Evolutionary conservation across 352 stramenopile genomes (phyloP), one percentile per base, ranked within the genome.

Genomic region (Pythium rishiriense): DNA sequence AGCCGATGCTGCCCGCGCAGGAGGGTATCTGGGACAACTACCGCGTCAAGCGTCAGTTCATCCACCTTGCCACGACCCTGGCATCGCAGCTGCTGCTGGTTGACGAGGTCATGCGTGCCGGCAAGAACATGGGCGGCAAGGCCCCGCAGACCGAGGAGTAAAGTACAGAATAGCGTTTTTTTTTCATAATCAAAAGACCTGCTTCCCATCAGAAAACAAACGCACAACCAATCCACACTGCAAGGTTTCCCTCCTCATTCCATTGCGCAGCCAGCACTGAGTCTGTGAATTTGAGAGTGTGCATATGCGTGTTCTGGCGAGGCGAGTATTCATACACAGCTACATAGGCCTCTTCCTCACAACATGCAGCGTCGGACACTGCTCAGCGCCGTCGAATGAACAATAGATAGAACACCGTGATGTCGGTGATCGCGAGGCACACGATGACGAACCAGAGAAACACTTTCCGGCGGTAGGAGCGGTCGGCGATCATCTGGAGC

Each of bases 11-110:
- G 53, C 96, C 97, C 3, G 93, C 86, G 41, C 89, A 98, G 69
- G 90, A 98, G 69, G 98, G 98, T 50, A 90, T 99, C 58, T 99
- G 97, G 94, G 90, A 99, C 79, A 99, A 98, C 81, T 98, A 99
- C 79, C 91, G 95, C 57, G 97, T 99, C 53, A 99, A 99, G 85
- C 91, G 97, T 66, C 97, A 99, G 75, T 98, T 97, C 66, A 93
- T 99, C 47, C 97, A 99, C 78, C 81, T 99, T 37, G 88, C 93
- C n/a, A 99, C 97, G 45, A 97, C 98, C 42, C 77, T 99, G 37
- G 97, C 98, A n/a, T 98, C 90, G 52, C 98, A 99, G 76, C 75
- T 99, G 51, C 81, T 99, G 59, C 85, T 99, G 21, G 98, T 99
- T 11, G 98, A 99, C 74, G 97, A 99, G 74, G 97, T 99, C 47